Evolutionary conservation across 2,329 filamentous ascomycete species (phyloP), one percentile per base, ranked within the genome.

Genomic region (Parastagonospora nodorum): DNA sequence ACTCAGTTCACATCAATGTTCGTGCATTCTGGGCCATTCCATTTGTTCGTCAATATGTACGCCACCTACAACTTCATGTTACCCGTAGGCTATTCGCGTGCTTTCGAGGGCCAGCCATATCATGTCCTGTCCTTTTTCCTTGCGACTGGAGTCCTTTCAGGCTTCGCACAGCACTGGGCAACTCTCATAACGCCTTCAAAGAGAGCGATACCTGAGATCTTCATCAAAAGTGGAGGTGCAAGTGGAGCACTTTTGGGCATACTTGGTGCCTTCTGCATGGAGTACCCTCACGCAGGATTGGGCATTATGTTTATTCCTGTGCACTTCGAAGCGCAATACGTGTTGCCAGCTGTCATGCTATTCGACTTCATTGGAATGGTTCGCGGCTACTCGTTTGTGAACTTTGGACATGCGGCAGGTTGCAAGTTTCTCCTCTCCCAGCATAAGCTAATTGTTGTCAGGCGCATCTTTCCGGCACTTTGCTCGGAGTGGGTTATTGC

Each of bases 381-480:
- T 10, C 57, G 62, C 6, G 67, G 66, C 2, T 69, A 62, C 41
- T 60, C 48, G 1, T 64, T 65, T 19, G 53, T 70, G 9, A 67
- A 64, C 29, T 59, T 69, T 31, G 70, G 69, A 6, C 70, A 73
- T 41, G 70, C 65, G n/a, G 70, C 71, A 59, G 58, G 70, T 68
- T 31, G 10, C 3, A 24, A 4, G 4, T 12, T 8, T 6, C n/a
- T 1, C 24, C 27, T 28, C 8, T 15, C 14, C 39, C 2, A 30
- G 11, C 30, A 36, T 9, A 8, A 8, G 36, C 60, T 71, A 45
- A 71, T 32, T 11, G 11, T 10, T 6, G 14, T 8, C n/a, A 73
- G 70, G 70, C 70, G 14, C 70, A 73, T 58, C 54, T 73, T 5
- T 60, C 58, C 15, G 70, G 70, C 11, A 62, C 64, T 11, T 39